Evolutionary conservation across 2,329 filamentous ascomycete genomes (phyloP), one percentile per base, ranked within the genome.

Genomic region (Diaporthe sp.): DNA sequence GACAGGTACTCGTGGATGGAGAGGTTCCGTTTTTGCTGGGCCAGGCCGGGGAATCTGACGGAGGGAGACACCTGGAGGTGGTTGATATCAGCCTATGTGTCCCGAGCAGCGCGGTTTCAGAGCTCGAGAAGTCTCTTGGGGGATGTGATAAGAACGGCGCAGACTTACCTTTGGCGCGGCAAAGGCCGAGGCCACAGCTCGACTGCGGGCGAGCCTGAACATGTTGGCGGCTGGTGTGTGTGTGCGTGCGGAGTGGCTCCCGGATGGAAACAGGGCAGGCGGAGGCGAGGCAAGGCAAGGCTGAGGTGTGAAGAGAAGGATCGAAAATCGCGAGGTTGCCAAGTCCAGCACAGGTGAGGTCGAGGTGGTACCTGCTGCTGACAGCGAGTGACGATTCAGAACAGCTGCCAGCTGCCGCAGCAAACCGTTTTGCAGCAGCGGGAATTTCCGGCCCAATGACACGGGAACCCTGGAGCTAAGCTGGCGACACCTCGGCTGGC

Each of bases 1-100:
- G 97, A 98, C 83, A 96, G 94, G 89, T 98, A 98, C 89, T 99
- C 97, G 90, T 99, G 97, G 83, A 99, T 98, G 84, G 95, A 97
- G 84, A 99, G 92, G 83, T 94, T 93, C 89, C 97, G 92, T 87
- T 90, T 92, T 88, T 98, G 96, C 87, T 97, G 91, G 81, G 87
- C 90, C 82, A 90, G 85, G 82, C 92, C 90, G 87, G 94, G 88
- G 79, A 90, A 85, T 87, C 90, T 90, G 82, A 88, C 83, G 78
- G 87, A 84, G 79, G 88, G 86, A 71, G 87, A 84, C 80, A 85
- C 80, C 82, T 87, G 81, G 75, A 82, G 82, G 81, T 84, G 44
- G 39, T 13, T 2, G 17, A 53, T 79, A 57, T 80, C 72, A 80
- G 75, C 22, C 47, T 73, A 49, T 42, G 39, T 60, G 76, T 55